These are phyloP conservation scores for Leccinum holopus DNA, from an alignment of 1,284 basidiomycete species.

Conservation along the genomic window DNA sequence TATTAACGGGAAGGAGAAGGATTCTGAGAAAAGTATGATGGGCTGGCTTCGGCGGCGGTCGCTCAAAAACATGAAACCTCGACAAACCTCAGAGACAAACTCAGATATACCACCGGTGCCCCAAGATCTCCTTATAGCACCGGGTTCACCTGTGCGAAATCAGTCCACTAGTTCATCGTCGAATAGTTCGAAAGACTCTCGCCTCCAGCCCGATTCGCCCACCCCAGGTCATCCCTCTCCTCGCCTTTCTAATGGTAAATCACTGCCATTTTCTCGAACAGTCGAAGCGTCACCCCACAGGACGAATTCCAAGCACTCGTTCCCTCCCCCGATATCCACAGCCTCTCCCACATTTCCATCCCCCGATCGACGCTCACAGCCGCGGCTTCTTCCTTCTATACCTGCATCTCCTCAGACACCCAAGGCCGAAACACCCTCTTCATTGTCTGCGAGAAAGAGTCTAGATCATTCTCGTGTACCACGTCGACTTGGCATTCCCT, in stretches of 20 bases:
- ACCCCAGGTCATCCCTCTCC: constrained; percentile 13
- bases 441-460: constrained; percentile 13
- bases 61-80: constrained; percentile 26
- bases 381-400: constrained; percentile 27
- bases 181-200: constrained; percentile 28
- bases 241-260: constrained; percentile 16
- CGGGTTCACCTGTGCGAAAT: constrained; percentile 26
- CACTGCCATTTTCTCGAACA: constrained; percentile 16
- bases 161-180: constrained; percentile 25
- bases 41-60: constrained; percentile 62
- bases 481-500: constrained; percentile 11
- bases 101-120: constrained; percentile 17
- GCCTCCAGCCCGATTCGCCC: constrained; percentile 26
- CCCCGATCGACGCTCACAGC: constrained; percentile 14
- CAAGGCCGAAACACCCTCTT: constrained; percentile 10
- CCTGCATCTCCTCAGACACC: constrained; percentile 30
- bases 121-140: constrained; percentile 13
- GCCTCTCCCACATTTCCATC: constrained; percentile 18
- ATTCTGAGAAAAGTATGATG: constrained; percentile 44
- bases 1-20: constrained; percentile 41
- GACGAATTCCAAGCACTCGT: constrained; percentile 27
- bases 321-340: constrained; percentile 27
- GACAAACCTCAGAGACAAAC: constrained; percentile 24
- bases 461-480: constrained; percentile 15
- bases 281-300: constrained; percentile 10